Evolutionary conservation across 2,329 filamentous ascomycete species (phyloP), one percentile per base, ranked within the genome.

Genomic region (Sclerotinia subarctica): DNA sequence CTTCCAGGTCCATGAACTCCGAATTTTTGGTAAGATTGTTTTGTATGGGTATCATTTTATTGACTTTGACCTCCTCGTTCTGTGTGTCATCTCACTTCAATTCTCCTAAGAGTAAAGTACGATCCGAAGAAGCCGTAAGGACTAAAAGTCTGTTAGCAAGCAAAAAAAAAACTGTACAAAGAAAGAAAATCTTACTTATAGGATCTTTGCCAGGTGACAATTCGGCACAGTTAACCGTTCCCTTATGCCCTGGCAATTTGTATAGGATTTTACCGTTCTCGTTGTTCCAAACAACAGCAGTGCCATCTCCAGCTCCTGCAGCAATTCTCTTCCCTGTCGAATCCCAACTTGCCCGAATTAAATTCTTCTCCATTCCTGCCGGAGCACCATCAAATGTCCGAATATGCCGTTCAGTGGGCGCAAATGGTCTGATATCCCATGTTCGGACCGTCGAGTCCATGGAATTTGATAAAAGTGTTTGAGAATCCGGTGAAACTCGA

Each of bases 341-440:
- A 76, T 96, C 92, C 95, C 95, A 99, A 79, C 92, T 96, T 21
- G 93, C 94, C 66, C 90, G 87, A 69, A 96, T 87, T 19, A 99
- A 82, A 74, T 98, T 98, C 83, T 95, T 95, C 79, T 99, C 95
- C 64, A 96, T 80, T 0, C 94, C 94, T 47, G 88, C 84, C 15
- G 91, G 90, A 0, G 94, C 94, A n/a, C 95, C 95, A 74, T 98
- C 94, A 78, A 95, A 97, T 0, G 92, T 96, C 76, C 88, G 87
- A 69, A 98, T 87, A 69, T 92, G 89, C 72, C 95, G 85, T 77
- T 97, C 91, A 0, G 90, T 88, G 0, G 95, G 93, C 8, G 95
- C 94, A 80, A 98, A 99, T 0, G 95, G 94, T 73, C 94, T 86
- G 64, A 99, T 91, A 77, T 99, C 94, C 95, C 95, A 99, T 24